Evolutionary conservation across 2,329 filamentous ascomycete species (phyloP), one percentile per base, ranked within the genome.

Genomic region (Alternaria solani): DNA sequence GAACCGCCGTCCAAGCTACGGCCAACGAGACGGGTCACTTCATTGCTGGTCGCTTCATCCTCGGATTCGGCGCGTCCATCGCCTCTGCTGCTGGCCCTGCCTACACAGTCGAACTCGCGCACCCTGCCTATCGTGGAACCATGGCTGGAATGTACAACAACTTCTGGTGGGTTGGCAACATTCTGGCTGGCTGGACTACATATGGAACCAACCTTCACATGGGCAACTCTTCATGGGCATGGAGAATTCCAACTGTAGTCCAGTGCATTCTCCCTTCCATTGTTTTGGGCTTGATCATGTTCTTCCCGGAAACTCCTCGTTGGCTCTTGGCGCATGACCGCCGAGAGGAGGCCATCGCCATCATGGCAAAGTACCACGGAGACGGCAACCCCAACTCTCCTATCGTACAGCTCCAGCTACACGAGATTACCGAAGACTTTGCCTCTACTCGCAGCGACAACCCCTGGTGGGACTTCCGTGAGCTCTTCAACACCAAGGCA

Each of bases 91-190:
- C 85, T 2, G 85, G 82, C 1, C 86, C 86, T 4, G 82, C 84
- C n/a, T 88, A 87, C 64, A 83, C 83, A 9, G 84, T 87, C 49
- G 87, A 90, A 70, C 76, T 88, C 38, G 83, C 86, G 2, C 87
- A 89, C 66, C 87, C 88, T 1, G 83, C 83, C 4, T 87, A 86
- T 70, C 82, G 88, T 64, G 87, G 87, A 32, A 82, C 85, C 20
- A 83, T 88, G 76, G 86, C 86, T 3, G 88, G 86, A 25, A 81
- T 88, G 70, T 86, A 82, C 67, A 84, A 84, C 64, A 79, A 76
- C 60, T 78, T 79, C 63, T 80, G 77, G 76, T 79, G 76, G 72
- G 42, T 80, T 2, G 87, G 85, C 4, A 84, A 84, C 57, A 86
- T 86, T 51, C 61, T 85, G 2, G 84, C 84, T n/a, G 82, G 82